Evolutionary conservation across 495 filamentous ascomycete species (phyloP).

Genomic region (Neurospora hispaniola): DNA sequence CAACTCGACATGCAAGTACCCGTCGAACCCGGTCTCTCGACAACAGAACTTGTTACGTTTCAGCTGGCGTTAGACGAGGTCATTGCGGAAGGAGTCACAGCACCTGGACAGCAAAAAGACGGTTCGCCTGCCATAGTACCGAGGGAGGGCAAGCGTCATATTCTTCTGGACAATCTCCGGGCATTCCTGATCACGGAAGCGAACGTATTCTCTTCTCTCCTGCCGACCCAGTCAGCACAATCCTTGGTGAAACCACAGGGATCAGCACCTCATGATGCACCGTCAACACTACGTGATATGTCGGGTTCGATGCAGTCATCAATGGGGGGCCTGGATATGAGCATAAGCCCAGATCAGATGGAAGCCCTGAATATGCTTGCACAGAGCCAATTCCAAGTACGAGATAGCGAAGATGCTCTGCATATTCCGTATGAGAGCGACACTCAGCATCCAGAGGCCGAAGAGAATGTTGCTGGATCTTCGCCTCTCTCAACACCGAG

Average conservation of each 20-base stretch:
- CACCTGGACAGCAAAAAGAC: conserved; percentile 18
- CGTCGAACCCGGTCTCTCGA: conserved; percentile 42
- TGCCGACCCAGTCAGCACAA: conserved; percentile 47
- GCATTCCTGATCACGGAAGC: conserved; percentile 62
- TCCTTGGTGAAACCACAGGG: conserved; percentile 44
- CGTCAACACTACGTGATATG: conserved; percentile 6
- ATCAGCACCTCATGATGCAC: neutral
- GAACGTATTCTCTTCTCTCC: conserved; percentile 56
- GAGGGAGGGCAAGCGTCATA: conserved; percentile 53
- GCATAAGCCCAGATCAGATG: conserved; percentile 10
- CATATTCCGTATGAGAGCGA: conserved; percentile 37
- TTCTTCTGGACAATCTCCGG: conserved; percentile 53
- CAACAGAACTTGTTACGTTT: conserved; percentile 47
- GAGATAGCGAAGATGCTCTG: conserved; percentile 39
- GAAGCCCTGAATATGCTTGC: conserved; percentile 16
- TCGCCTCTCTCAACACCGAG: conserved; percentile 37
- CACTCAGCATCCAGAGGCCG: conserved; percentile 12
- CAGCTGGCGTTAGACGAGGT: conserved; percentile 57
- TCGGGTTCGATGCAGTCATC: conserved; percentile 11
- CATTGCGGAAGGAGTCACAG: conserved; percentile 54
- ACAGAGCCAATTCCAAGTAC: conserved; percentile 22
- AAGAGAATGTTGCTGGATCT: conserved; percentile 5
- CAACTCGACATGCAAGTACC: conserved; percentile 54
- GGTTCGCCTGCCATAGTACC: conserved; percentile 19
- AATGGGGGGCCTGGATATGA: conserved; percentile 3